Percentiles rank a stretch among this genome's conserved stretches.
Evolutionary conservation across 2,329 filamentous ascomycete species (phyloP).

Genomic region (Endothia cerciana): DNA sequence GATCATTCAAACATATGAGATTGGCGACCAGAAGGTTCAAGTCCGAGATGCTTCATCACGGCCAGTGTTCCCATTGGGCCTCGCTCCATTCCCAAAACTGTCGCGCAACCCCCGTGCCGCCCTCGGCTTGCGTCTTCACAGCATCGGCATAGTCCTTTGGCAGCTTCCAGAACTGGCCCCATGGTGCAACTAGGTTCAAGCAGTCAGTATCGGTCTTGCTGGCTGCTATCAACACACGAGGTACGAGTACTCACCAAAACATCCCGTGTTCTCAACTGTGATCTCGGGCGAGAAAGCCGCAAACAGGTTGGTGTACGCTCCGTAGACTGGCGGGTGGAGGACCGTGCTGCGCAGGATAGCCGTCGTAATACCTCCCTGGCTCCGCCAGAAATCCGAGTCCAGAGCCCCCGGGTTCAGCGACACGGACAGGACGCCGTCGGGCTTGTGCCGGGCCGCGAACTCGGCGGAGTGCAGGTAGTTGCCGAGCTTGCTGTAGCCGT

Average conservation of each 20-base stretch:
- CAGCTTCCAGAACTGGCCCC: constrained; percentile 42
- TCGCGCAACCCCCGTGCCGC: constrained; percentile 42
- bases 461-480: constrained; percentile 33
- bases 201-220: neutral
- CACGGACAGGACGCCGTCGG: constrained; percentile 35
- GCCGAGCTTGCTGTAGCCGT: constrained; percentile 36
- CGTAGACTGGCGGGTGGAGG: constrained; percentile 34
- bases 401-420: constrained; percentile 37
- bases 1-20: too few species aligned
- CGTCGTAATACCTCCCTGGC: constrained; percentile 16
- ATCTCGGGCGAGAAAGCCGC: constrained; percentile 43
- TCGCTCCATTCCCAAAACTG: constrained; percentile 49
- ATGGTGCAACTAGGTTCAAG: constrained; percentile 39
- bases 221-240: neutral
- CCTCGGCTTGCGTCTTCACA: constrained; percentile 40
- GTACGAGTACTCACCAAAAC: constrained; percentile 31
- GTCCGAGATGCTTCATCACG: neutral
- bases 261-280: constrained; percentile 35
- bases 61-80: constrained; percentile 40
- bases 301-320: constrained; percentile 46
- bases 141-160: constrained; percentile 37
- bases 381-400: constrained; percentile 33
- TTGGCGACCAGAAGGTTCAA: neutral
- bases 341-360: constrained; percentile 20
- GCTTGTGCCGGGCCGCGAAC: constrained; percentile 33